Base-by-base conservation (phyloP, 2,329 filamentous ascomycete genomes). In the Aspergillus sp. region DNA sequence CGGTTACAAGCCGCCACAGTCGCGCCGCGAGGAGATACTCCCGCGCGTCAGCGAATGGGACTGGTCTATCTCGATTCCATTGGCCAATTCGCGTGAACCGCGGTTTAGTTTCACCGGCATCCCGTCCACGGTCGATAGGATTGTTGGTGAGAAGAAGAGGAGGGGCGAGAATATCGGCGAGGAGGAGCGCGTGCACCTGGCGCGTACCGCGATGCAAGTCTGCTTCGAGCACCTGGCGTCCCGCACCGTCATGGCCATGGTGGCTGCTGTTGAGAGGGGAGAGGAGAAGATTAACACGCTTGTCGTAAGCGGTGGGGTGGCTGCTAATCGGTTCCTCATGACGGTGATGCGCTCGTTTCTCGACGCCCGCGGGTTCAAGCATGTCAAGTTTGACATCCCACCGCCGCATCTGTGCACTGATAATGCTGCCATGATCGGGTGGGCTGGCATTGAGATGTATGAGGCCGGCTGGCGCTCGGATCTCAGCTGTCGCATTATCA, bases 341-440 rank as follows among this genome's bases (percentile, higher is more conserved):
- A 72, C 78, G 47, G 71, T 96, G 34, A 58, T 75, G 2, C 61
- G 66, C 2, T 58, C 55, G n/a, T 73, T 68, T 31, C 63, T 95
- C 26, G 71, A 80, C 42, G 72, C 67, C n/a, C 72, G 81, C 26
- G 83, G 83, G 0, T 80, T 76, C 50, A 51, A 53, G 0, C 47
- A 75, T 42, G 56, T 93, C 16, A 48, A 68, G 8, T 57, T 95
- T 5, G 61, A 80, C 17, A 82, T 81, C 34, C 89, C 91, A n/a
- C 86, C 86, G 2, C 60, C 74, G 7, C 67, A 69, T 26, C 68
- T 89, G 33, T 96, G 91, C 53, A 95, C 86, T 0, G 91, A 98
- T 52, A 96, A 98, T 58, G 91, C 91, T 8, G 85, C 86, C 29
- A 98, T 98, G 91, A 88, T 96, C 54, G 89, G 82, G 1, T 96